A percentile compares a stretch with the other conserved stretches of the same genome.
These are phyloP conservation scores for Parathielavia hyrcaniae DNA, from an alignment of 495 filamentous ascomycete genomes.

Conservation along the genomic window DNA sequence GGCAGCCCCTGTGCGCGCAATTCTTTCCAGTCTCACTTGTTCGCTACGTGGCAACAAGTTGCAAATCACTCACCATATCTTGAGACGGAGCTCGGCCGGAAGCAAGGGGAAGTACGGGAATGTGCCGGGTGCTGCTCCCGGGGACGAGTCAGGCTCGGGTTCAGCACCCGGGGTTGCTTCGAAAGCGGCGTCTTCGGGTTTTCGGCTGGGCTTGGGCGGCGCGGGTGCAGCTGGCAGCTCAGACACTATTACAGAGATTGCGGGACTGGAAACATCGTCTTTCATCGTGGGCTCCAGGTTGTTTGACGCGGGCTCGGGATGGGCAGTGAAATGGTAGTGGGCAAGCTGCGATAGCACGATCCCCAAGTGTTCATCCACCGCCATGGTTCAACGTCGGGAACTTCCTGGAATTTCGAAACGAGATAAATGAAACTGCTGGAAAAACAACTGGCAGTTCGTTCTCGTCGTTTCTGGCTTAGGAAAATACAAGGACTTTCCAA, in stretches of 20 bases:
- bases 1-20: not conserved
- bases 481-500: too few species aligned
- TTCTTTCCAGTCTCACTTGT: too few species aligned
- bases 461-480: not conserved
- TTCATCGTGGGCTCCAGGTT: not conserved
- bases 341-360: not conserved
- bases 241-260: constrained; percentile 7
- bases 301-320: not conserved
- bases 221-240: not conserved
- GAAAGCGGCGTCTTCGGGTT: not conserved
- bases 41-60: too few species aligned
- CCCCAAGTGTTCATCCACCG: not conserved
- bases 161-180: not conserved
- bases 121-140: not conserved
- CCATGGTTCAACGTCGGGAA: not conserved
- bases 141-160: not conserved
- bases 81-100: constrained; percentile 35
- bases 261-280: not conserved
- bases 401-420: not conserved
- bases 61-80: constrained; percentile 27
- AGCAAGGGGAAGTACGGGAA: constrained; percentile 33
- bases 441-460: not conserved
- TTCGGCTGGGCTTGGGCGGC: not conserved
- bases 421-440: not conserved
- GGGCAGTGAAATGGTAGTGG: not conserved